Percentiles rank a stretch among this genome's conserved stretches.
Conservation (phyloP, 441 rosid species). For the Syzygium malaccense region DNA sequence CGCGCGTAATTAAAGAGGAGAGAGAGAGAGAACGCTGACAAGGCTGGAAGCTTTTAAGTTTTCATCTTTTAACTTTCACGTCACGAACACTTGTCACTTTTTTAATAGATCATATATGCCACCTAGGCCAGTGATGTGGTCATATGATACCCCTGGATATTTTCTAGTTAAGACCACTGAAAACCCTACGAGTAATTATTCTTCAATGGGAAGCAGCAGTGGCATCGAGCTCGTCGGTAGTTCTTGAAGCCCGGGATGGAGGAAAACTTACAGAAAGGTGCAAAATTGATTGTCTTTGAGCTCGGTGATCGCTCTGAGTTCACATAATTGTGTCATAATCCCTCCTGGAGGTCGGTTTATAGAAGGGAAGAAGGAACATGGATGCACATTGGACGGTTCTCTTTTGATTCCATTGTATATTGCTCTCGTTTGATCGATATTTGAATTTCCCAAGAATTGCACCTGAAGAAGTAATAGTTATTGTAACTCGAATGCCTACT, state of each 20-base stretch:
- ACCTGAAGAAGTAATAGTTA: background rate
- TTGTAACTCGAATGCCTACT: background rate
- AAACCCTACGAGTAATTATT: slow-evolving; percentile 11
- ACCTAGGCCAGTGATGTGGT: too few species aligned
- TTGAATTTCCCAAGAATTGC: background rate
- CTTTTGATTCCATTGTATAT: background rate
- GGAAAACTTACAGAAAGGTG: background rate
- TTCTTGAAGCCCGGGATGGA: slow-evolving; percentile 17
- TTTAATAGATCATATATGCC: too few species aligned
- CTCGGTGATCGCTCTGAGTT: background rate
- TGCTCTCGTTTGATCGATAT: background rate
- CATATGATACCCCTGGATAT: too few species aligned
- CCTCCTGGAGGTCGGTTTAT: background rate
- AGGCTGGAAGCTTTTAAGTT: too few species aligned
- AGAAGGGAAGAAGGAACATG: background rate
- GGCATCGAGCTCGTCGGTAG: slow-evolving; percentile 22
- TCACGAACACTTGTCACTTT: too few species aligned
- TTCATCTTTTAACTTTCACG: too few species aligned
- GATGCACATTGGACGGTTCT: background rate
- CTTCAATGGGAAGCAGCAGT: background rate
- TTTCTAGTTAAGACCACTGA: slow-evolving; percentile 37
- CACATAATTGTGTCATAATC: background rate
- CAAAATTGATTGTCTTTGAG: background rate
- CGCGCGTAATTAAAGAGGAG: too few species aligned
- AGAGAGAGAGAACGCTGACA: too few species aligned